These are phyloP conservation scores for Amesomyces nigricolor DNA, from an alignment of 2,329 filamentous ascomycete genomes.

Conservation along the genomic window DNA sequence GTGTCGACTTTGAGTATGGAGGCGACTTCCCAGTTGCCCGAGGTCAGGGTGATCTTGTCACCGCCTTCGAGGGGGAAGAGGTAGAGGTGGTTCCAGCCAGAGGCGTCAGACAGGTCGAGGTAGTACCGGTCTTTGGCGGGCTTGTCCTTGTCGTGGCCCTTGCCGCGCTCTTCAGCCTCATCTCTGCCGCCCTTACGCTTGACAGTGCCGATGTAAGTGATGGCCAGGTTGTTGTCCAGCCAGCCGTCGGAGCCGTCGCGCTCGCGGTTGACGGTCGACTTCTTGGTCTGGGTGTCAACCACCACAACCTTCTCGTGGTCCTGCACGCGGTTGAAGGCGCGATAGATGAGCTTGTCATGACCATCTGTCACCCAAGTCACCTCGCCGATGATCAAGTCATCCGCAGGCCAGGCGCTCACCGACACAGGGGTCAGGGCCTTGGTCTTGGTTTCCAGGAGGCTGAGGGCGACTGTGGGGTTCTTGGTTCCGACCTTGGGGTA, in stretches of 20 bases:
- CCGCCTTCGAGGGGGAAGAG: slow-evolving; percentile 54
- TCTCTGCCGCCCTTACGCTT: slow-evolving; percentile 23
- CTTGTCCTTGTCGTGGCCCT: neutral
- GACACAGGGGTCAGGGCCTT: slow-evolving; percentile 41
- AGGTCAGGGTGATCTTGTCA: slow-evolving; percentile 52
- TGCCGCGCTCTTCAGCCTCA: neutral
- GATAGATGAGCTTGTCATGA: slow-evolving; percentile 57
- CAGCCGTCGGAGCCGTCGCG: slow-evolving; percentile 56
- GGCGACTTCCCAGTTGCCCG: slow-evolving; percentile 61
- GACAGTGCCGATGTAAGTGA: slow-evolving; percentile 48
- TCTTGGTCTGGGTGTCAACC: slow-evolving; percentile 46
- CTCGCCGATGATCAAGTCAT: slow-evolving; percentile 62
- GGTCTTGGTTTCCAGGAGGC: slow-evolving; percentile 49
- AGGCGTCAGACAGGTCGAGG: slow-evolving; percentile 60
- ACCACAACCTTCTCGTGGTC: slow-evolving; percentile 57
- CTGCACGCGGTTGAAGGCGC: slow-evolving; percentile 64
- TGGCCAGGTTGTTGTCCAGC: slow-evolving; percentile 55
- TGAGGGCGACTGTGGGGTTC: slow-evolving; percentile 59
- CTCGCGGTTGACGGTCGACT: slow-evolving; percentile 46
- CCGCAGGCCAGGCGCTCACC: slow-evolving; percentile 51
- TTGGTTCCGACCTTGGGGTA: slow-evolving; percentile 65
- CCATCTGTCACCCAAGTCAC: slow-evolving; percentile 60
- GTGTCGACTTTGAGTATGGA: slow-evolving; percentile 55
- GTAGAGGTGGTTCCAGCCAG: slow-evolving; percentile 62
- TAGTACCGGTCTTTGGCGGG: slow-evolving; percentile 42